These are phyloP conservation scores for Anethum foeniculum DNA, from an alignment of 140 eudicot species.

Conservation along the genomic window DNA sequence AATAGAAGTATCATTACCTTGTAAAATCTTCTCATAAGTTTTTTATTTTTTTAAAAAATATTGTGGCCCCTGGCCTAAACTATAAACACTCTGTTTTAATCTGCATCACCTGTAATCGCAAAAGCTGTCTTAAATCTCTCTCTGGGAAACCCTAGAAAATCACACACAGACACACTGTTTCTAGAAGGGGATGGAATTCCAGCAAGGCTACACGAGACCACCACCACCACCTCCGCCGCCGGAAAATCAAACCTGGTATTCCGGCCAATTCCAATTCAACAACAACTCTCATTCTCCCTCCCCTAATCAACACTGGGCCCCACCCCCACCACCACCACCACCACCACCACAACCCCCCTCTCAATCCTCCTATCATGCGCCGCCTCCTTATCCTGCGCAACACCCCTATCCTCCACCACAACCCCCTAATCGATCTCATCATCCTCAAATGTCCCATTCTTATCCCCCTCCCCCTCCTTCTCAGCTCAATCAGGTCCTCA, in stretches of 20 bases:
- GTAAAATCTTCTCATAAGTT: too few relatives aligned
- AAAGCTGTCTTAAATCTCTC: too few relatives aligned
- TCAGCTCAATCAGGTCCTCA: slow-evolving; percentile 46
- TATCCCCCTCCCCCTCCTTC: slow-evolving; percentile 41
- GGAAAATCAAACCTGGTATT: slow-evolving; percentile 36
- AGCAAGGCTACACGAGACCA: slow-evolving; percentile 42
- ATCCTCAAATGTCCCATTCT: slow-evolving; percentile 18
- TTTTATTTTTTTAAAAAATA: too few relatives aligned
- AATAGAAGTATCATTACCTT: too few relatives aligned
- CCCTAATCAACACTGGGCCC: slow-evolving; percentile 41
- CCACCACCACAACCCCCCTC: neutral
- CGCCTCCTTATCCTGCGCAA: slow-evolving; percentile 22
- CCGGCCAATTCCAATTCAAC: slow-evolving; percentile 58
- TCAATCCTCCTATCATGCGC: slow-evolving; percentile 14
- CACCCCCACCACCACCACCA: slow-evolving; percentile 30
- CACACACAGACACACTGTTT: neutral
- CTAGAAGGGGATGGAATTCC: slow-evolving; percentile 44
- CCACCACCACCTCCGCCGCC: slow-evolving; percentile 52
- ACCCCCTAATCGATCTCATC: neutral
- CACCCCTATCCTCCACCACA: slow-evolving; percentile 34
- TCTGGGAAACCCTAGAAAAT: neutral
- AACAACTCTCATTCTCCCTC: slow-evolving; percentile 25
- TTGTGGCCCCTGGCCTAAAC: too few relatives aligned
- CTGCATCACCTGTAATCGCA: too few relatives aligned
- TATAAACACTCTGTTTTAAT: too few relatives aligned